phyloP scores from a whole-genome alignment of 495 filamentous ascomycete species.

The Penicillium crystallinum region DNA sequence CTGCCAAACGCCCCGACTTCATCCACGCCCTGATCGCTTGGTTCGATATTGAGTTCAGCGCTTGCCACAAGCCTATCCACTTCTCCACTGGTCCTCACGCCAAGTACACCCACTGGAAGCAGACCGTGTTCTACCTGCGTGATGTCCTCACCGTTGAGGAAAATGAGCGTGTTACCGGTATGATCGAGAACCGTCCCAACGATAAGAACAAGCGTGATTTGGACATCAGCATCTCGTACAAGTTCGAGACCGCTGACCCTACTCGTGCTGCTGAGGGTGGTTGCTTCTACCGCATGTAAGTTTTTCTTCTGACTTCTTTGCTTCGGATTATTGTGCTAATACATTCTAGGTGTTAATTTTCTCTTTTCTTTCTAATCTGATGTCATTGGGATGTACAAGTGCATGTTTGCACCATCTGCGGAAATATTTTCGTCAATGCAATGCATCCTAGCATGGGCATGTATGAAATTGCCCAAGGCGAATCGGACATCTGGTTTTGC shows the following conservation, averaged over 20 bases:
- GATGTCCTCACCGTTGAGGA: constrained; percentile 81
- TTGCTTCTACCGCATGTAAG: constrained; percentile 87
- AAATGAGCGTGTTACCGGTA: constrained; percentile 66
- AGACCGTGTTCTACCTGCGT: constrained; percentile 84
- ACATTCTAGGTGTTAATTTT: constrained; percentile 39
- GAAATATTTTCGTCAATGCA: constrained; percentile 14
- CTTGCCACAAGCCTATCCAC: constrained; percentile 79
- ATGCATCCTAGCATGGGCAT: constrained; percentile 33
- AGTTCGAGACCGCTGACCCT: constrained; percentile 67
- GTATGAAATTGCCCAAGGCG: constrained; percentile 19
- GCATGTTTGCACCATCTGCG: constrained; percentile 18
- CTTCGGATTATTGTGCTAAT: constrained; percentile 20
- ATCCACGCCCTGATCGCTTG: constrained; percentile 94
- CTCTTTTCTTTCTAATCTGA: constrained; percentile 14
- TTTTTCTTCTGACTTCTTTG: not conserved
- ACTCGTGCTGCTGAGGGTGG: constrained; percentile 61
- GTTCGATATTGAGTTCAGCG: constrained; percentile 98
- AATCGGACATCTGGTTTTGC: constrained; percentile 18
- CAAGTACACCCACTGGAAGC: constrained; percentile 94
- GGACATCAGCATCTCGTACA: constrained; percentile 84
- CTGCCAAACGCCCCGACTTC: constrained; percentile 75
- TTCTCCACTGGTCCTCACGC: constrained; percentile 87
- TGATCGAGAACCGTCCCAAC: constrained; percentile 79
- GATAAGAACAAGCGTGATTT: constrained; percentile 90
- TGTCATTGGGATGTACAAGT: constrained; percentile 19